Evolutionary conservation across 2,329 filamentous ascomycete species (phyloP).

Genomic region (Xylaria sp.): DNA sequence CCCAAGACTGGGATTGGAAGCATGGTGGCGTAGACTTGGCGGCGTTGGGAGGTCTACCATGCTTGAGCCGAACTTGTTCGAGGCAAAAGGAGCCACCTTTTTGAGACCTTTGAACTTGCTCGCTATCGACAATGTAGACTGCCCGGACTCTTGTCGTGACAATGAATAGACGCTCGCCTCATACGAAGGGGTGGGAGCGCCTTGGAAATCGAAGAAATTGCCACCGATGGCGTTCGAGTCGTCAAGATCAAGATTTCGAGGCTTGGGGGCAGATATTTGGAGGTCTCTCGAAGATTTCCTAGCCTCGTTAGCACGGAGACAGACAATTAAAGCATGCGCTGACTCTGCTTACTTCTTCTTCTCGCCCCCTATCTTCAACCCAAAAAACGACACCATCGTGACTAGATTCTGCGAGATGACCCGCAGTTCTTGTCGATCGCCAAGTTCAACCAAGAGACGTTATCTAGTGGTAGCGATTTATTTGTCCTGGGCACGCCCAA

Average conservation of each 20-base stretch:
- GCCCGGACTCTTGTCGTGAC: conserved; percentile 56
- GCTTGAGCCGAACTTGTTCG: conserved; percentile 56
- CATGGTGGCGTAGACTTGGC: conserved; percentile 46
- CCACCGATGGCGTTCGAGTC: conserved; percentile 24
- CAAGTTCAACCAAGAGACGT: conserved; percentile 23
- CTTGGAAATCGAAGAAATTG: conserved; percentile 35
- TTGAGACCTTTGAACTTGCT: conserved; percentile 41
- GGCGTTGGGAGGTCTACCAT: conserved; percentile 57
- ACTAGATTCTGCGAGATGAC: background rate
- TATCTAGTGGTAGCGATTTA: background rate
- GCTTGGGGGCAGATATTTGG: conserved; percentile 40
- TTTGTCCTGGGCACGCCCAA: background rate
- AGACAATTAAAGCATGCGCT: conserved; percentile 19
- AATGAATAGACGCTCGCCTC: conserved; percentile 37
- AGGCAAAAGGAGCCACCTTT: conserved; percentile 51
- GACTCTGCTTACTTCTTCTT: conserved; percentile 64
- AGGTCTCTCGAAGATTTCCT: conserved; percentile 53
- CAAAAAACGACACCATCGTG: conserved; percentile 69
- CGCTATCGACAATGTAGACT: conserved; percentile 48
- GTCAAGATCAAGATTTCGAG: conserved; percentile 38
- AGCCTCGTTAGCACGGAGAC: conserved; percentile 38
- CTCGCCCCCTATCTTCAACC: conserved; percentile 63
- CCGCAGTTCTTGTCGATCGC: conserved; percentile 5
- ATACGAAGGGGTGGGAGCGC: conserved; percentile 25
- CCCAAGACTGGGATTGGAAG: conserved; percentile 49